Conservation (phyloP, 768 basidiomycete species). For the Boletus pseudopeckii region DNA sequence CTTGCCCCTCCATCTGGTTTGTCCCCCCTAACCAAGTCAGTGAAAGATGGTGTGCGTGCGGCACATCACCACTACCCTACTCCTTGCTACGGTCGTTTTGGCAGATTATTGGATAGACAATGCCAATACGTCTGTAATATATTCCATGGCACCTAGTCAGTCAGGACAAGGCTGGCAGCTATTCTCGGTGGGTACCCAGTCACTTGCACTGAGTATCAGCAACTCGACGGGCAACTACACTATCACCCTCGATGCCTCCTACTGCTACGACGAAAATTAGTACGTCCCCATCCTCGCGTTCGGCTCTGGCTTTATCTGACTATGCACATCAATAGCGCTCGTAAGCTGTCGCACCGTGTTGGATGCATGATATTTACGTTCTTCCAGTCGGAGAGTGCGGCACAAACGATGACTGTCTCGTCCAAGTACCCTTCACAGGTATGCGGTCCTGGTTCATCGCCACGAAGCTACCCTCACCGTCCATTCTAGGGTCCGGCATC, state of each 20-base stretch:
- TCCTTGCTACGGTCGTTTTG: slow-evolving; percentile 13
- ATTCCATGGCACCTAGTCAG: slow-evolving; percentile 15
- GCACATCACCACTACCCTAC: slow-evolving; percentile 1
- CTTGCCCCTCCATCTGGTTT: neutral
- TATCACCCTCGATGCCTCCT: slow-evolving; percentile 15
- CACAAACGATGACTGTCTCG: slow-evolving; percentile 9
- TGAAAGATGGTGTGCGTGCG: slow-evolving; percentile 5
- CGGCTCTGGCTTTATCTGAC: neutral
- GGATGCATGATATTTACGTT: neutral
- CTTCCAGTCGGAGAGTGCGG: slow-evolving; percentile 16
- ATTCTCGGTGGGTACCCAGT: neutral
- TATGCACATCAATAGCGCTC: slow-evolving; percentile 5
- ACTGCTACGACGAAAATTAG: slow-evolving; percentile 27
- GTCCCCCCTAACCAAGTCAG: neutral
- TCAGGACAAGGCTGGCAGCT: slow-evolving; percentile 12
- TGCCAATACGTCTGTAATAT: slow-evolving; percentile 17
- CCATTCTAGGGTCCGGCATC: slow-evolving; percentile 22
- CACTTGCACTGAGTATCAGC: slow-evolving; percentile 2
- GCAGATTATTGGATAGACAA: slow-evolving; percentile 27
- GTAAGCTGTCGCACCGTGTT: slow-evolving; percentile 7
- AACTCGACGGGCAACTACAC: slow-evolving; percentile 21
- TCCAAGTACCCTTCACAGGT: slow-evolving; percentile 24
- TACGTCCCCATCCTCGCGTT: slow-evolving; percentile 4
- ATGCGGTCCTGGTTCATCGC: neutral
- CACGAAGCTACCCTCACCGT: neutral